Evolutionary conservation across 139 green algal genomes (phyloP).

Genomic region (Pleodorina starrii): DNA sequence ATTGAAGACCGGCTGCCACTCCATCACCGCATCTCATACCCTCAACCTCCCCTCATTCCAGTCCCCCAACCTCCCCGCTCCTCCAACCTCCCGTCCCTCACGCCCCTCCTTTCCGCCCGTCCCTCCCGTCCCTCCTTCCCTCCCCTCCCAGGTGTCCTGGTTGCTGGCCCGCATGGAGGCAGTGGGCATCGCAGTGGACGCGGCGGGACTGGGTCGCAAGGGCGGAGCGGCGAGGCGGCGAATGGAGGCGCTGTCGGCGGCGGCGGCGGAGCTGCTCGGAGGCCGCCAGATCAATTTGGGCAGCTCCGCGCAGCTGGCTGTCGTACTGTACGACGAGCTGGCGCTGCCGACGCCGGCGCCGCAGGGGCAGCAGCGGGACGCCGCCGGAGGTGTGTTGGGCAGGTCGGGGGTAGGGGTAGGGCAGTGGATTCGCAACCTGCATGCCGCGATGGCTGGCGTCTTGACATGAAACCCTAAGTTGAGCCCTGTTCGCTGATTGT

Average conservation of each 20-base stretch:
- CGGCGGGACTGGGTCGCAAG: background rate
- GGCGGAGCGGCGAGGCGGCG: background rate
- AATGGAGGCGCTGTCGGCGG: conserved; percentile 2
- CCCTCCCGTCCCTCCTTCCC: no score
- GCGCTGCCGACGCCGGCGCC: conserved; percentile 34
- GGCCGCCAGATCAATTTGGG: conserved; percentile 71
- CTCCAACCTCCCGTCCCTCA: no score
- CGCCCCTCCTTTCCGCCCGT: no score
- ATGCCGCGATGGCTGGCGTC: no score
- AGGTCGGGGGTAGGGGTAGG: background rate
- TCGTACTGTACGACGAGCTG: conserved; percentile 74
- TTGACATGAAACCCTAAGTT: no score
- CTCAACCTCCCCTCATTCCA: no score
- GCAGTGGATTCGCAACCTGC: no score
- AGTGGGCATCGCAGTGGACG: conserved; percentile 53
- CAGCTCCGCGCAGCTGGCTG: conserved; percentile 65
- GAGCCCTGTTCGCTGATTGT: no score
- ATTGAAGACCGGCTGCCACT: no score
- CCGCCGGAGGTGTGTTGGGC: background rate
- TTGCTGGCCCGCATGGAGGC: conserved; percentile 55
- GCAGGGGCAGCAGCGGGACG: conserved; percentile 31
- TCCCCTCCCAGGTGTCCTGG: background rate
- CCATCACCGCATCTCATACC: no score
- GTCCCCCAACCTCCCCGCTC: no score
- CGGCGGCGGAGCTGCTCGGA: background rate